Conservation (phyloP, 1,284 basidiomycete genomes). For the Tylopilus microsporus region DNA sequence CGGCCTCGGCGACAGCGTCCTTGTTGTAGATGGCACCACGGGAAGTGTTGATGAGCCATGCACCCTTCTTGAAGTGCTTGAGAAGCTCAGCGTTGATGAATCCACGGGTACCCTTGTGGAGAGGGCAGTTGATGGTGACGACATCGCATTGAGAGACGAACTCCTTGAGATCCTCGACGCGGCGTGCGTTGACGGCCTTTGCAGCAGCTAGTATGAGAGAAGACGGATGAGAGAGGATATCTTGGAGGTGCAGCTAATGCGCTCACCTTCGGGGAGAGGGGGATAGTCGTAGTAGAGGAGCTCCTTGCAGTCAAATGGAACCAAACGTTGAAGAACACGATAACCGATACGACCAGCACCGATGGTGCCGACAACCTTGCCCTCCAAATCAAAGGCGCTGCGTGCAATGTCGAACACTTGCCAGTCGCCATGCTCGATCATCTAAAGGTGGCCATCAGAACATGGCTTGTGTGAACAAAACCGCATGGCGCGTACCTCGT, state of each 20-base stretch:
- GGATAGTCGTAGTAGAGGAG: slow-evolving; percentile 92
- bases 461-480: neutral
- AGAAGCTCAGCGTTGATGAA: slow-evolving; percentile 82
- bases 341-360: slow-evolving; percentile 87
- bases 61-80: slow-evolving; percentile 84
- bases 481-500: slow-evolving; percentile 38
- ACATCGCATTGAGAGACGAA: slow-evolving; percentile 83
- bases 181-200: slow-evolving; percentile 66
- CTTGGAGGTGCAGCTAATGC: neutral
- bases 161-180: slow-evolving; percentile 80
- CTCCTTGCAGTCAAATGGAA: slow-evolving; percentile 88
- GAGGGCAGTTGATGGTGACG: slow-evolving; percentile 85
- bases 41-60: slow-evolving; percentile 93
- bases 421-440: slow-evolving; percentile 84
- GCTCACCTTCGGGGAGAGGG: slow-evolving; percentile 63
- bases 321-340: slow-evolving; percentile 82
- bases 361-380: slow-evolving; percentile 87
- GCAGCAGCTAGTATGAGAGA: slow-evolving; percentile 47
- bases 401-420: slow-evolving; percentile 78
- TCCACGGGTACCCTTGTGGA: slow-evolving; percentile 83
- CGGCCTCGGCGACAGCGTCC: slow-evolving; percentile 72
- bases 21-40: slow-evolving; percentile 90
- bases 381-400: slow-evolving; percentile 84
- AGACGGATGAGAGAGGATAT: neutral
- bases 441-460: slow-evolving; percentile 38